Evolutionary conservation across 495 filamentous ascomycete genomes (phyloP), one percentile per base, ranked within the genome.

Genomic region (Tirmania nivea): DNA sequence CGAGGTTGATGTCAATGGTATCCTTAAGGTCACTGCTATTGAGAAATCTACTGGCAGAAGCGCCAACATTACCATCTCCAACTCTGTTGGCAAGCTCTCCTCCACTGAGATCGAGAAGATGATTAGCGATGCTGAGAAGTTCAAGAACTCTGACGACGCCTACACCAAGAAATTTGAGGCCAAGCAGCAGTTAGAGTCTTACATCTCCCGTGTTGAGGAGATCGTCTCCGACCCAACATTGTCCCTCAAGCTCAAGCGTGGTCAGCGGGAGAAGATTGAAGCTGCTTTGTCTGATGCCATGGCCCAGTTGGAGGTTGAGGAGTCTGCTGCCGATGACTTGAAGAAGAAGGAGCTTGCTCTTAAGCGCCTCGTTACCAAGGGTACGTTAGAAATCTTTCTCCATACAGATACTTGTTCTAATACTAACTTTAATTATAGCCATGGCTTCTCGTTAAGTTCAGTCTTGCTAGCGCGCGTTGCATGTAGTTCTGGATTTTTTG

Each of bases 301-400:
- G 84, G 80, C 74, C 31, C 84, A 87, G 67, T 74, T 89, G 52
- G 84, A 89, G 73, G 72, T 89, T 63, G 84, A 89, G 66, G 84
- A 99, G 61, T 85, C 86, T 35, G 71, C 72, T 49, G 83, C 86
- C 39, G 90, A 99, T 63, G 90, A 99, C 68, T 75, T 99, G 56
- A 96, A 92, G 84, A 96, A 96, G 87, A 95, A 95, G 82, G 90
- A 99, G 77, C 74, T 99, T 53, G 90, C 87, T 54, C 77, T 99
- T 51, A 99, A 99, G 87, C 74, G 90, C 63, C 74, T 93, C 57
- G 87, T 99, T 54, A 99, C 90, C 65, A 96, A 95, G 78, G 89
- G 87, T 60, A 90, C 90, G 83, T 45, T 45, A 14, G 3, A 31
- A 31, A 6, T 45, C 39, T 14, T 45, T 19, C 39, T 0, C 8